Base-by-base conservation (phyloP, 2,329 filamentous ascomycete species). In the Ophiostoma sp. region DNA sequence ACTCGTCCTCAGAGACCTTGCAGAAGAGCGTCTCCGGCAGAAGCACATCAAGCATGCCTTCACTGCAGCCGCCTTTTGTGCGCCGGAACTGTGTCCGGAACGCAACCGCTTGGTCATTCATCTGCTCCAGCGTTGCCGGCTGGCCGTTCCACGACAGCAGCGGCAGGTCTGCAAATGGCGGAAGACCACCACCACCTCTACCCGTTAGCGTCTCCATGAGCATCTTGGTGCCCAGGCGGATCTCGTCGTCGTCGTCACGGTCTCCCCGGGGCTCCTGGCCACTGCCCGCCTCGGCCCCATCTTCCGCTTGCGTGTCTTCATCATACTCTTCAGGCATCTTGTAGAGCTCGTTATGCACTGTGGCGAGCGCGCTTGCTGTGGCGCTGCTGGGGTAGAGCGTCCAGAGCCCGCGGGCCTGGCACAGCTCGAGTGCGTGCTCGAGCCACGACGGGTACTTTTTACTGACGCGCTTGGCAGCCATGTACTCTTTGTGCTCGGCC, bases 351-450 rank as follows among this genome's bases (percentile, higher is more conserved):
- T 85, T 87, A 78, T 97, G 94, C 0, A 94, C 81, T 0, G 88
- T 90, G n/a, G 88, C 87, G 15, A 96, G 80, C 4, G 86, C 81
- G 31, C 75, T 81, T 54, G 77, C 84, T 67, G 78, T 85, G 73
- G 80, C 79, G 27, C 86, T 82, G 52, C 88, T 86, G 0, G 94
- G 94, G 76, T 97, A 97, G 0, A 96, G 79, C 69, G 92, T 88
- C 74, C 86, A 88, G 79, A 96, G 97, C 15, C 91, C 92, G 36
- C 91, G 86, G 3, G 88, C 86, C 15, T 90, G 87, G 73, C 91
- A 90, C 20, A 97, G 84, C 76, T 92, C 89, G 52, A 95, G 82
- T 70, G 91, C 83, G 74, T 93, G 89, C 78, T 96, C 91, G 70
- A 93, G 83, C 89, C 92, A 95, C 0, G 90, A 84, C 0, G 93